Evolutionary conservation across 2,329 filamentous ascomycete species (phyloP), one percentile per base, ranked within the genome.

Genomic region (Phyllosticta citriasiana): DNA sequence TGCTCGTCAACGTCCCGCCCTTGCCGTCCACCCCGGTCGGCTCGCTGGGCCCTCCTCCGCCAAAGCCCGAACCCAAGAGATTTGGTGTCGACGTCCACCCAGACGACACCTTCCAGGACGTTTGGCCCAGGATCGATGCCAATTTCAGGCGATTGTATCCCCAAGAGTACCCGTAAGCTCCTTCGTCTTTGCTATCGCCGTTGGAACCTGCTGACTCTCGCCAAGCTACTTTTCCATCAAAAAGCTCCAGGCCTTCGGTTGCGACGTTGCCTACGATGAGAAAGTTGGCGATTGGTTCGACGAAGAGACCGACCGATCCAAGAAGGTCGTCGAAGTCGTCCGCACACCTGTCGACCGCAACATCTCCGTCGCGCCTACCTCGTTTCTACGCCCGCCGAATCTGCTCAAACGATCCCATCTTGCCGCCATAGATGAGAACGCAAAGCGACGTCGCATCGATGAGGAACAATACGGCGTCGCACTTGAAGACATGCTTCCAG

Each of bases 181-280:
- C 3, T 55, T 7, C 24, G 7, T 22, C 14, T n/a, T 9, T 25
- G 16, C 8, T 9, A 3, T 25, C 12, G 53, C 53, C 22, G 8
- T 55, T n/a, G 26, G 16, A 22, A 24, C 9, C 12, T 24, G 53
- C 53, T 27, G 16, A 30, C 24, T 14, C 19, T 55, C 53, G 51
- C 51, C 6, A 30, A 53, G 51, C 4, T 7, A 63, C 35, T 74
- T 72, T 63, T 66, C 65, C 50, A 71, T 74, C 67, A 71, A 71
- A 62, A 72, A 72, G 61, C 65, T 75, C 8, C 71, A 72, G 58
- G 71, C 73, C 62, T 69, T 69, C 63, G 71, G 70, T 57, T 72
- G 69, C 66, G 73, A 74, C 58, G 67, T 75, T 22, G 71, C 72
- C 63, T 53, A 74, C 30, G 62, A 66, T 55, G 72, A 75, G 63